Percentiles rank a stretch among this genome's conserved stretches.
Conservation (phyloP, 305 asterid genomes). For the Withania somnifera region DNA sequence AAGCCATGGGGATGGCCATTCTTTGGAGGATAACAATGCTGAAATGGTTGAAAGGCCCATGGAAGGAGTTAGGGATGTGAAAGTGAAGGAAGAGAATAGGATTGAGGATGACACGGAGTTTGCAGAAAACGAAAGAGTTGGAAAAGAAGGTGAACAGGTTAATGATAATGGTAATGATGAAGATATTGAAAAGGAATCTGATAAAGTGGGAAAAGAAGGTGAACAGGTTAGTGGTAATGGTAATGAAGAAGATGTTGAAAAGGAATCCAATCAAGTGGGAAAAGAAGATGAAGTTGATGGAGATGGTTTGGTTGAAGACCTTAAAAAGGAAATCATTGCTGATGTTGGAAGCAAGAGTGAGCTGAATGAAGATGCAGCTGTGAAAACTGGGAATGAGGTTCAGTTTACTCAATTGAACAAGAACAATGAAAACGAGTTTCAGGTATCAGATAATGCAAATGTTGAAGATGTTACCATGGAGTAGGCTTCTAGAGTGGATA, state of each 20-base stretch:
- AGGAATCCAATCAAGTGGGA: not conserved
- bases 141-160: not conserved
- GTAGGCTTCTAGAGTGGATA: not conserved
- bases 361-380: not conserved
- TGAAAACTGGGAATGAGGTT: not conserved
- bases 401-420: constrained; percentile 5
- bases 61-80: constrained; percentile 16
- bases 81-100: constrained; percentile 9
- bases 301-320: not conserved
- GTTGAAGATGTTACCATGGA: constrained; percentile 11
- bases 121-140: not conserved
- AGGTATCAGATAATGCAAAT: not conserved
- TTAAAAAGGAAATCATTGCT: constrained; percentile 2
- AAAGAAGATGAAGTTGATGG: not conserved
- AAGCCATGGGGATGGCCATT: constrained; percentile 44
- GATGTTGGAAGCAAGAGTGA: constrained; percentile 6
- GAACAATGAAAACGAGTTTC: not conserved
- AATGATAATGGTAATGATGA: not conserved
- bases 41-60: constrained; percentile 21
- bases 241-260: constrained; percentile 10
- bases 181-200: constrained; percentile 7
- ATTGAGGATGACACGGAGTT: constrained; percentile 2
- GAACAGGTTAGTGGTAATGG: not conserved
- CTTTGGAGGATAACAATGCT: constrained; percentile 39
- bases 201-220: not conserved